These are phyloP conservation scores for Taphrina wiesneri DNA, from an alignment of 1,139 yeast species.

Conservation along the genomic window DNA sequence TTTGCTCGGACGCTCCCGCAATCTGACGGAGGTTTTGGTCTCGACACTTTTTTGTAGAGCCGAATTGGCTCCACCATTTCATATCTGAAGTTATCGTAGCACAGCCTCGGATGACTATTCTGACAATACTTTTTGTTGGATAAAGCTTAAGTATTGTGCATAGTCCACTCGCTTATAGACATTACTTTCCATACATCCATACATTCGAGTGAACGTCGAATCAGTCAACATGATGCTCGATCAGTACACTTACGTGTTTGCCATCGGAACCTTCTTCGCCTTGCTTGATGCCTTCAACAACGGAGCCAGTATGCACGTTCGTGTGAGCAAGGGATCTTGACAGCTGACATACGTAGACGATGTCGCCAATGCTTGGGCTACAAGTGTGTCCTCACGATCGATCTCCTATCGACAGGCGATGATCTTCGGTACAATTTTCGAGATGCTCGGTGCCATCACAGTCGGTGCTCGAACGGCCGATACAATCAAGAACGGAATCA, in stretches of 20 bases:
- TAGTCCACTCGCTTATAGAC: too few species aligned
- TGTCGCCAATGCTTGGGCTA: slow-evolving; percentile 64
- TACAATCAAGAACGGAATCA: slow-evolving; percentile 64
- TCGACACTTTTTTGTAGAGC: neutral
- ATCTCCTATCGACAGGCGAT: slow-evolving; percentile 74
- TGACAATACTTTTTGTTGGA: neutral
- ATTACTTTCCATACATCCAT: too few species aligned
- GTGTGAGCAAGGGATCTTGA: neutral
- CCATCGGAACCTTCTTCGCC: slow-evolving; percentile 63
- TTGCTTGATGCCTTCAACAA: slow-evolving; percentile 79
- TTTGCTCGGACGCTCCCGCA: neutral
- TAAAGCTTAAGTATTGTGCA: neutral
- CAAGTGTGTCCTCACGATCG: slow-evolving; percentile 68
- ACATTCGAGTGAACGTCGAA: too few species aligned
- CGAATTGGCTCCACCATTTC: neutral
- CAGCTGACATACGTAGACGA: slow-evolving; percentile 50
- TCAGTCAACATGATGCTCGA: slow-evolving; percentile 36
- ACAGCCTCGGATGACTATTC: neutral
- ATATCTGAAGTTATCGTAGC: neutral
- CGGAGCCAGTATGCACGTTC: slow-evolving; percentile 56
- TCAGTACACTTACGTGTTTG: slow-evolving; percentile 44
- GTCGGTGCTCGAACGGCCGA: slow-evolving; percentile 72
- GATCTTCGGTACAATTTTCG: slow-evolving; percentile 66
- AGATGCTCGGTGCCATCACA: slow-evolving; percentile 71
- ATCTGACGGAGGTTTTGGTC: neutral